Percentiles rank a stretch among this genome's conserved stretches.
phyloP scores from a whole-genome alignment of 176 grass and related monocot genomes.

The Ensete glaucum region DNA sequence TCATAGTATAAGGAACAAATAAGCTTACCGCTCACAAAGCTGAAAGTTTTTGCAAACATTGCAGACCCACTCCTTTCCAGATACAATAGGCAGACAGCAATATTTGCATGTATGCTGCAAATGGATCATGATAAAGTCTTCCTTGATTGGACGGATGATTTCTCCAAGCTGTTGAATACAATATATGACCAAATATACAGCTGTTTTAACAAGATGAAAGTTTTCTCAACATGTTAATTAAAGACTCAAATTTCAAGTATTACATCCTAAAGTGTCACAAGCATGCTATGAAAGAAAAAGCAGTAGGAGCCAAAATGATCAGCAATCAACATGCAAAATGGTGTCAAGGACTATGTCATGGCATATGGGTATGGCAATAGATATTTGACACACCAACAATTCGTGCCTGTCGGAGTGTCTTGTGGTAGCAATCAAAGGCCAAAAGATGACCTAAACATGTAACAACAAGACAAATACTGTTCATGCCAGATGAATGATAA shows the following conservation, averaged over 20 bases:
- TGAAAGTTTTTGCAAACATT: conserved; percentile 73
- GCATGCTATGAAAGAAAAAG: neutral
- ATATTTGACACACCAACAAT: too few relatives aligned
- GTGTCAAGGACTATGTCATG: neutral
- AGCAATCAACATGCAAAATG: neutral
- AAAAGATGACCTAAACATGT: neutral
- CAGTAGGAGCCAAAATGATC: neutral
- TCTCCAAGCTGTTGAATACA: conserved; percentile 59
- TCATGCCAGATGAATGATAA: neutral
- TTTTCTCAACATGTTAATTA: neutral
- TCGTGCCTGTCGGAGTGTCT: too few relatives aligned
- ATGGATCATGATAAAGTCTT: conserved; percentile 87
- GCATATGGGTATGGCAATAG: too few relatives aligned
- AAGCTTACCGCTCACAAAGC: conserved; percentile 74
- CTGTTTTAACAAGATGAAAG: neutral
- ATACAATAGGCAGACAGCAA: conserved; percentile 57
- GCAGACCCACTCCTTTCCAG: conserved; percentile 68
- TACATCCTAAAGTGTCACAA: neutral
- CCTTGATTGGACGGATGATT: conserved; percentile 70
- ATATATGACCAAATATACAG: neutral
- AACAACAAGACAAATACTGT: neutral
- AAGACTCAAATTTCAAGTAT: neutral
- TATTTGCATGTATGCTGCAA: conserved; percentile 83
- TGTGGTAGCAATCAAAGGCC: neutral
- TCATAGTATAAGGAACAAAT: conserved; percentile 9